Percentiles rank a stretch among this genome's conserved stretches.
These are phyloP conservation scores for Alopecurus myosuroides DNA, from an alignment of 176 grass and related monocot species.

Conservation along the genomic window DNA sequence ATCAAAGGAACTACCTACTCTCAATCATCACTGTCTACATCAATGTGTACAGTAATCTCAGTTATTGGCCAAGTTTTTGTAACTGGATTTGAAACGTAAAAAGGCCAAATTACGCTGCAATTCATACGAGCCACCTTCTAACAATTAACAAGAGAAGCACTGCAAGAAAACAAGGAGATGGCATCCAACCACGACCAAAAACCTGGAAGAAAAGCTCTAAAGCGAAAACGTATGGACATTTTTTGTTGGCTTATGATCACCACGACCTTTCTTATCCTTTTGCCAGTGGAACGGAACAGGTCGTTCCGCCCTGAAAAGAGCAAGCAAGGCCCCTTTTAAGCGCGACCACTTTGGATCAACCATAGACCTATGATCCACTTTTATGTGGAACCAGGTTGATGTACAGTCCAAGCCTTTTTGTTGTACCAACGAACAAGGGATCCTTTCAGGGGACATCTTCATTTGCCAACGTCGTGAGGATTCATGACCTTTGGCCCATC, in stretches of 20 bases:
- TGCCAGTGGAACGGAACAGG: conserved; percentile 2
- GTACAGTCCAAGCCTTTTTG: conserved; percentile 17
- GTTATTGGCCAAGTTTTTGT: background rate
- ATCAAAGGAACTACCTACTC: conserved; percentile 6
- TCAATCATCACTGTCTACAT: background rate
- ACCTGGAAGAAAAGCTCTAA: conserved; percentile 24
- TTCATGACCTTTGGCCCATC: background rate
- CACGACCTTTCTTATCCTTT: conserved; percentile 5
- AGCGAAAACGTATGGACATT: background rate
- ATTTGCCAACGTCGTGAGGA: background rate
- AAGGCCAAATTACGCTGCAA: background rate
- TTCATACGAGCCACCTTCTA: background rate
- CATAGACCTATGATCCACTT: conserved; percentile 16
- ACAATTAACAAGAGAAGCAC: background rate
- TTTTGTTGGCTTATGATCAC: conserved; percentile 42
- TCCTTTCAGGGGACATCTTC: conserved; percentile 6
- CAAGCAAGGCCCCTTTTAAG: background rate
- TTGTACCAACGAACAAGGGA: background rate
- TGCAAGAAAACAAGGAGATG: conserved; percentile 29
- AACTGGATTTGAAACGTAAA: background rate
- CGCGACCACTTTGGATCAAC: background rate
- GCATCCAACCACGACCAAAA: conserved; percentile 12
- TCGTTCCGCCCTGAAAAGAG: conserved; percentile 22
- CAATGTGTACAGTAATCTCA: background rate
- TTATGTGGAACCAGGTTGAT: background rate